phyloP scores from a whole-genome alignment of 495 filamentous ascomycete genomes.

The Aspergillus coremiiformis region DNA sequence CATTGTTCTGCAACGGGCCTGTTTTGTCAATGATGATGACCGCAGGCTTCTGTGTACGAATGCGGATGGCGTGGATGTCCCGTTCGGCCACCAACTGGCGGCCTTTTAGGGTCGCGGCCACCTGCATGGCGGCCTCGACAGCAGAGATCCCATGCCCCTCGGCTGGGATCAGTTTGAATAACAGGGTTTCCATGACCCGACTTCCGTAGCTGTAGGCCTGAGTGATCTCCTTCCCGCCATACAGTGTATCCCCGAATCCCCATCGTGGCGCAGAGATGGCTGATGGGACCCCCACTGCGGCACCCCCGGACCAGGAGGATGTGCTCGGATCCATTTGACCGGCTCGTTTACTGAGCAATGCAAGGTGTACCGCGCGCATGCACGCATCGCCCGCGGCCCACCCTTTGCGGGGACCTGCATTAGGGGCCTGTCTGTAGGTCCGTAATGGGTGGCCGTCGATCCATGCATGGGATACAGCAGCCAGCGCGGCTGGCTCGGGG shows the following conservation, averaged over 20 bases:
- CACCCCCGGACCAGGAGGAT: constrained; percentile 21
- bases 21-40: constrained; percentile 36
- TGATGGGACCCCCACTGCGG: constrained; percentile 29
- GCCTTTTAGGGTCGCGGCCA: too few species aligned
- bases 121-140: constrained; percentile 26
- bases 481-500: constrained; percentile 22
- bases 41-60: constrained; percentile 32
- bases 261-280: constrained; percentile 28
- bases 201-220: constrained; percentile 21
- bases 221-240: constrained; percentile 21
- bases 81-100: too few species aligned
- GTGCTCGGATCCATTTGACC: too few species aligned
- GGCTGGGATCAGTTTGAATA: constrained; percentile 33
- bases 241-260: constrained; percentile 32
- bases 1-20: constrained; percentile 29
- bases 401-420: constrained; percentile 37
- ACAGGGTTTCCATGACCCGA: constrained; percentile 30
- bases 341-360: too few species aligned
- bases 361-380: constrained; percentile 38
- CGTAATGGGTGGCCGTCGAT: constrained; percentile 33
- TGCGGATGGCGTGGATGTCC: constrained; percentile 22
- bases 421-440: constrained; percentile 26
- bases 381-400: constrained; percentile 43
- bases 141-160: constrained; percentile 37
- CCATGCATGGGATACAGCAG: constrained; percentile 35